phyloP scores from a whole-genome alignment of 2,329 filamentous ascomycete species.

The Didymella keratinophila region DNA sequence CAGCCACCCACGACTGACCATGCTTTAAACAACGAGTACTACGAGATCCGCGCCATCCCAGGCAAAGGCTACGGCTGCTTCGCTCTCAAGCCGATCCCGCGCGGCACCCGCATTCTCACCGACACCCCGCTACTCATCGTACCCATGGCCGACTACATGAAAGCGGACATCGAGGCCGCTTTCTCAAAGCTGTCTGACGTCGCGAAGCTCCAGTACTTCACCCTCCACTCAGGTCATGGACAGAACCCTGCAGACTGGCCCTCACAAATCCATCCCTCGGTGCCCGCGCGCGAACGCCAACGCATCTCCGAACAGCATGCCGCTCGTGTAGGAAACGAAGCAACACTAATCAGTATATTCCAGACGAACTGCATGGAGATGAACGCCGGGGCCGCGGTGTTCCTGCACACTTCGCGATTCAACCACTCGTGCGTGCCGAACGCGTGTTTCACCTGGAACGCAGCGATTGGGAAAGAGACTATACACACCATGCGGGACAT shows the following conservation, averaged over 20 bases:
- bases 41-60: conserved; percentile 42
- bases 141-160: conserved; percentile 41
- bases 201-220: conserved; percentile 34
- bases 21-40: conserved; percentile 34
- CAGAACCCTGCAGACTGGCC: conserved; percentile 42
- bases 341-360: conserved; percentile 47
- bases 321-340: conserved; percentile 33
- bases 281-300: conserved; percentile 28
- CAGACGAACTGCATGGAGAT: conserved; percentile 54
- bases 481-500: conserved; percentile 49
- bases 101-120: conserved; percentile 52
- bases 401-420: conserved; percentile 49
- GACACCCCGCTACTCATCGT: conserved; percentile 52
- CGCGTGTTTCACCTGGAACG: conserved; percentile 49
- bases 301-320: conserved; percentile 44
- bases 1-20: too few species aligned
- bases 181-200: conserved; percentile 35
- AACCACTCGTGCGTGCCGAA: conserved; percentile 55
- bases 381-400: conserved; percentile 45
- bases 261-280: conserved; percentile 32
- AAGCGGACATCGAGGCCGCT: conserved; percentile 42
- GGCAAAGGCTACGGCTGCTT: conserved; percentile 55
- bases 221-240: conserved; percentile 39
- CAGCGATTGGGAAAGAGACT: conserved; percentile 36
- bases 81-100: conserved; percentile 46